phyloP scores from a whole-genome alignment of 805 yeast genomes.

The Yamadazyma paraphyllophila region DNA sequence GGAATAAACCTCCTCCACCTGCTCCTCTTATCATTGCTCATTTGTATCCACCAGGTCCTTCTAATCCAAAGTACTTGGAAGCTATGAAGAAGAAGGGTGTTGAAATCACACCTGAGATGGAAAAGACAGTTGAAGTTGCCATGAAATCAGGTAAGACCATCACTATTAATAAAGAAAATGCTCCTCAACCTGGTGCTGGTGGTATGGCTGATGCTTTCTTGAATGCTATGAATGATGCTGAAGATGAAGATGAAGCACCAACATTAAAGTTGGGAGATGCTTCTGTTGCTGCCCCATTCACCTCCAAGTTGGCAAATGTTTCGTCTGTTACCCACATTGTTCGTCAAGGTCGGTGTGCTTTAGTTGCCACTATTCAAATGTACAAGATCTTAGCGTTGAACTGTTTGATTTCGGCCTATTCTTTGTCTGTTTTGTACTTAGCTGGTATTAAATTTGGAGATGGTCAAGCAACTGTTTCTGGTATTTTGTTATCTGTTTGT shows the following conservation, averaged over 20 bases:
- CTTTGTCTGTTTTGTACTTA: slow-evolving; percentile 86
- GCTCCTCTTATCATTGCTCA: slow-evolving; percentile 90
- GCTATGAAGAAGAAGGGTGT: slow-evolving; percentile 86
- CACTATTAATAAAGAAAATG: slow-evolving; percentile 21
- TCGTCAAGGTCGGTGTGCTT: slow-evolving; percentile 97
- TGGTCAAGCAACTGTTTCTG: slow-evolving; percentile 97
- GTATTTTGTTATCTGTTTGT: slow-evolving; percentile 86
- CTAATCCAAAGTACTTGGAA: slow-evolving; percentile 81
- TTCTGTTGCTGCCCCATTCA: slow-evolving; percentile 98
- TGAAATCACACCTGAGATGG: slow-evolving; percentile 71
- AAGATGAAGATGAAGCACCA: slow-evolving; percentile 85
- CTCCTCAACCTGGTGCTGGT: slow-evolving; percentile 26
- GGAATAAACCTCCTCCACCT: slow-evolving; percentile 83
- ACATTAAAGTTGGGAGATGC: slow-evolving; percentile 95
- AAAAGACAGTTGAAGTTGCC: slow-evolving; percentile 55
- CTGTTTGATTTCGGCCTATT: slow-evolving; percentile 95
- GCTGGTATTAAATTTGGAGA: slow-evolving; percentile 99
- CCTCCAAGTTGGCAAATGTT: slow-evolving; percentile 90
- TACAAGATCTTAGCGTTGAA: slow-evolving; percentile 95
- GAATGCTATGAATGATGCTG: slow-evolving; percentile 50
- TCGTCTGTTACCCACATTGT: slow-evolving; percentile 89
- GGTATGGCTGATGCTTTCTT: slow-evolving; percentile 61
- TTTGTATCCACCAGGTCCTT: slow-evolving; percentile 92
- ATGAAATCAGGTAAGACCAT: slow-evolving; percentile 30
- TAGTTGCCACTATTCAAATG: slow-evolving; percentile 97